These are phyloP conservation scores for Hirsutella minnesotensis DNA, from an alignment of 2,329 filamentous ascomycete species.

Conservation along the genomic window DNA sequence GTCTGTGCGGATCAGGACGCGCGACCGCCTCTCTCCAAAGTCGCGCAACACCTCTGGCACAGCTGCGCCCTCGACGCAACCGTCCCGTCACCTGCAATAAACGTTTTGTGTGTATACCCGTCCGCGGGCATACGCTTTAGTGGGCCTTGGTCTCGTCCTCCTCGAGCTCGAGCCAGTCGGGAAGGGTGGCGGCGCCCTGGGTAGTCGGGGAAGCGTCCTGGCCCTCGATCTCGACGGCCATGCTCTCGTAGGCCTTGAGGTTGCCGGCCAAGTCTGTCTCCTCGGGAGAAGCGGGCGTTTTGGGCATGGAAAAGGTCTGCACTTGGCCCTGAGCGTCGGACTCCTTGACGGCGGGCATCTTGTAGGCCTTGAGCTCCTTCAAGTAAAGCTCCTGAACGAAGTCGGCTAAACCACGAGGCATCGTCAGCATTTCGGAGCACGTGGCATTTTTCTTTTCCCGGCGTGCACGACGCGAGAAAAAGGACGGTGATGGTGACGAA, in stretches of 20 bases:
- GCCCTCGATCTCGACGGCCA: slow-evolving; percentile 91
- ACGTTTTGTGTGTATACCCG: too few species aligned
- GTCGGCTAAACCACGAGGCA: slow-evolving; percentile 53
- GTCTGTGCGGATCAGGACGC: neutral
- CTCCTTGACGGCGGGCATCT: slow-evolving; percentile 71
- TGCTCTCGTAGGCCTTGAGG: slow-evolving; percentile 87
- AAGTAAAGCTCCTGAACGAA: slow-evolving; percentile 97
- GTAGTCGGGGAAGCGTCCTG: slow-evolving; percentile 53
- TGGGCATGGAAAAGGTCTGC: slow-evolving; percentile 72
- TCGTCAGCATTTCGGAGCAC: slow-evolving; percentile 12
- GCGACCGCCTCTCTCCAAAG: too few species aligned
- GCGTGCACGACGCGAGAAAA: too few species aligned
- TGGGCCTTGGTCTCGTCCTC: slow-evolving; percentile 40
- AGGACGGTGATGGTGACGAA: too few species aligned
- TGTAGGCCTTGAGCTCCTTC: slow-evolving; percentile 91
- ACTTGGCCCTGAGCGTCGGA: slow-evolving; percentile 84
- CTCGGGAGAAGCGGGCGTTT: slow-evolving; percentile 78
- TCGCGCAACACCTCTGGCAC: neutral
- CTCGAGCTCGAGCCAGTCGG: slow-evolving; percentile 79
- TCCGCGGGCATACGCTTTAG: too few species aligned
- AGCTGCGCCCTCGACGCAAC: neutral
- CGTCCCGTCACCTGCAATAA: too few species aligned
- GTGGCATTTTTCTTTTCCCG: too few species aligned
- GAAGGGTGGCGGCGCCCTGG: slow-evolving; percentile 43
- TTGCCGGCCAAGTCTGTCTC: slow-evolving; percentile 86